These are phyloP conservation scores for Globomyces pollinis-pini DNA, from an alignment of 192 early-diverging fungal species.

Conservation along the genomic window DNA sequence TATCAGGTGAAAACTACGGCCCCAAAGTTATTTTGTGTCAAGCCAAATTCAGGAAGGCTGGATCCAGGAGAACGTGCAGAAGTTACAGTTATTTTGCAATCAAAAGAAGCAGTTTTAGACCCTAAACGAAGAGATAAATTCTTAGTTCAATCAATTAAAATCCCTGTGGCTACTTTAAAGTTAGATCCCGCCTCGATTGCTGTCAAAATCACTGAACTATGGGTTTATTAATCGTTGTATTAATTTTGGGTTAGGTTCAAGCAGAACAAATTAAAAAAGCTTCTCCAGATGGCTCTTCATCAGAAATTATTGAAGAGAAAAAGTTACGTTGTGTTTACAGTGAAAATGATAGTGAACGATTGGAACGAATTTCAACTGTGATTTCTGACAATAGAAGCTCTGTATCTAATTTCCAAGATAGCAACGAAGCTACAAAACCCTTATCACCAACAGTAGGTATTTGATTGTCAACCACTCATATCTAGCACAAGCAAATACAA, in stretches of 20 bases:
- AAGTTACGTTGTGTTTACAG: constrained; percentile 33
- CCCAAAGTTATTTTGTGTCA: constrained; percentile 93
- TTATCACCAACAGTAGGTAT: neutral
- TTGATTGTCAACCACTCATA: too few species aligned
- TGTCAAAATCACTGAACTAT: constrained; percentile 26
- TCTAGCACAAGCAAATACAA: too few species aligned
- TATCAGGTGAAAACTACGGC: constrained; percentile 99
- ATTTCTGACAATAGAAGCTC: neutral
- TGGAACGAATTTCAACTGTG: neutral
- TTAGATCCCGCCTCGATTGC: constrained; percentile 50
- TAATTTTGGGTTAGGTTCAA: too few species aligned
- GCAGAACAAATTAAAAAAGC: constrained; percentile 38
- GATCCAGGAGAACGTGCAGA: constrained; percentile 56
- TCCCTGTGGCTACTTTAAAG: constrained; percentile 59
- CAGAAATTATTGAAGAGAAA: constrained; percentile 29
- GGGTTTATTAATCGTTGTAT: too few species aligned
- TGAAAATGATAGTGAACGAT: neutral
- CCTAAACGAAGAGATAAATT: constrained; percentile 96
- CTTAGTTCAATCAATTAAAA: constrained; percentile 77
- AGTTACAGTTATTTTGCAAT: constrained; percentile 83
- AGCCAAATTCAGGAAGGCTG: constrained; percentile 83
- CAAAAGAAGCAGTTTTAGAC: constrained; percentile 64
- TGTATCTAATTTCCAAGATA: neutral
- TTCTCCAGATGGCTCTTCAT: constrained; percentile 20
- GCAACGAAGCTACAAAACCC: neutral